phyloP scores from a whole-genome alignment of 805 yeast species.

The Nakazawaea ambrosiae region DNA sequence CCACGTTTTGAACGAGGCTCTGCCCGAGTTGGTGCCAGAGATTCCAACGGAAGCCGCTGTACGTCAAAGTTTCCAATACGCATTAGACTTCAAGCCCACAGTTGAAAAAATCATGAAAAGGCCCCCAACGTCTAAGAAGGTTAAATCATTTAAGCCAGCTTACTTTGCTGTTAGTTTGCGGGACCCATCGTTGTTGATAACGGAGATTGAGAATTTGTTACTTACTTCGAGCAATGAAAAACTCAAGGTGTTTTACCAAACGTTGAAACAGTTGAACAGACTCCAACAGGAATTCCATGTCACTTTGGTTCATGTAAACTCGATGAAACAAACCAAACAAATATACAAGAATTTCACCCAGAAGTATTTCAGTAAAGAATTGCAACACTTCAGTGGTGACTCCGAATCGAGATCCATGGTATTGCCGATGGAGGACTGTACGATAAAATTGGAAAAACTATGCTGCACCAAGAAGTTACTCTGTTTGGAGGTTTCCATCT shows the following conservation, averaged over 20 bases:
- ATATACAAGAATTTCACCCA: constrained; percentile 12
- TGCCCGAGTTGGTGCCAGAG: constrained; percentile 35
- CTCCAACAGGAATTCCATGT: constrained; percentile 58
- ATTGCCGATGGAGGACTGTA: constrained; percentile 23
- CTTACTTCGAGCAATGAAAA: constrained; percentile 1
- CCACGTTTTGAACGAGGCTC: constrained; percentile 26
- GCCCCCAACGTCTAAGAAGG: constrained; percentile 10
- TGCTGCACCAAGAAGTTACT: constrained; percentile 46
- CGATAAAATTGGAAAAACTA: constrained; percentile 34
- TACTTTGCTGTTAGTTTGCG: constrained; percentile 40
- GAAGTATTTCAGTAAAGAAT: constrained; percentile 9
- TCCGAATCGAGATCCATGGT: neutral
- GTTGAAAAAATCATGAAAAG: constrained; percentile 28
- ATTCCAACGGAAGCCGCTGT: constrained; percentile 36
- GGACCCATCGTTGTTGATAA: constrained; percentile 12
- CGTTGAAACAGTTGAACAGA: constrained; percentile 24
- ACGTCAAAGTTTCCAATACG: constrained; percentile 40
- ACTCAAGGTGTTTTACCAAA: constrained; percentile 6
- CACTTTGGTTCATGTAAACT: constrained; percentile 47
- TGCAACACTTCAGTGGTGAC: constrained; percentile 14
- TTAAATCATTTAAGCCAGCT: constrained; percentile 23
- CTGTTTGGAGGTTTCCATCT: constrained; percentile 43
- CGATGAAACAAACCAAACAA: constrained; percentile 1
- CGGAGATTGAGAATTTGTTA: constrained; percentile 15
- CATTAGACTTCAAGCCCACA: constrained; percentile 49